phyloP scores from a whole-genome alignment of 148 eudicot species.

The Gaultheria prostrata region DNA sequence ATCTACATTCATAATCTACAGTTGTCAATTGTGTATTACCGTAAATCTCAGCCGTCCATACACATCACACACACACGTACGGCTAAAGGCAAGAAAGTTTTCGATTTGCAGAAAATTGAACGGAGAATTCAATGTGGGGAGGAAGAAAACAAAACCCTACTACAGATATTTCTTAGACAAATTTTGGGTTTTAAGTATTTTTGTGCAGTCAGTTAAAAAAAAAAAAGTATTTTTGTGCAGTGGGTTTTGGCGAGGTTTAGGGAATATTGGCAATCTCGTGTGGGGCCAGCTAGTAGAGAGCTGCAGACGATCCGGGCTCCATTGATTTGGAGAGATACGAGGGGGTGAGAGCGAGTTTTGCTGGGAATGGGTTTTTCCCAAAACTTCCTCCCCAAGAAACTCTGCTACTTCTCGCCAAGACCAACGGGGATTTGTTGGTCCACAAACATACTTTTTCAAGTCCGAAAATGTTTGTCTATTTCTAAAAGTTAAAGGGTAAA shows the following conservation, averaged over 20 bases:
- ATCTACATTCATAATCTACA: constrained; percentile 15
- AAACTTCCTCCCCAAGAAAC: constrained; percentile 8
- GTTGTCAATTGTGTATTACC: not conserved
- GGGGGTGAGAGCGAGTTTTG: not conserved
- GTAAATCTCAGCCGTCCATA: not conserved
- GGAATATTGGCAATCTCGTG: not conserved
- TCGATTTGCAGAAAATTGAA: not conserved
- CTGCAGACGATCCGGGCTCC: not conserved
- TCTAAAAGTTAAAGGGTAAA: no score
- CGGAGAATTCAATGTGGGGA: not conserved
- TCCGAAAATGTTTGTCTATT: no score
- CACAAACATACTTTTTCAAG: no score
- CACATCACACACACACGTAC: not conserved
- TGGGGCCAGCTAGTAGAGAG: not conserved
- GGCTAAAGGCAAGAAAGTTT: not conserved
- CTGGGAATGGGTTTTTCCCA: not conserved
- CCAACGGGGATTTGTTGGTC: no score
- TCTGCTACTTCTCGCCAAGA: no score
- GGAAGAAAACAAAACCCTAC: constrained; percentile 1
- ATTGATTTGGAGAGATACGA: not conserved
- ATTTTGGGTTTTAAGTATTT: not conserved
- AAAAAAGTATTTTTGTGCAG: not conserved
- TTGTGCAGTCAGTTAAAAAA: no score
- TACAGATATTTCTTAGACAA: not conserved
- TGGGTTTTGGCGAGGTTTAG: not conserved